A percentile compares a stretch with the other conserved stretches of the same genome.
These are phyloP conservation scores for Lanzia echinophila DNA, from an alignment of 2,329 filamentous ascomycete genomes.

Conservation along the genomic window DNA sequence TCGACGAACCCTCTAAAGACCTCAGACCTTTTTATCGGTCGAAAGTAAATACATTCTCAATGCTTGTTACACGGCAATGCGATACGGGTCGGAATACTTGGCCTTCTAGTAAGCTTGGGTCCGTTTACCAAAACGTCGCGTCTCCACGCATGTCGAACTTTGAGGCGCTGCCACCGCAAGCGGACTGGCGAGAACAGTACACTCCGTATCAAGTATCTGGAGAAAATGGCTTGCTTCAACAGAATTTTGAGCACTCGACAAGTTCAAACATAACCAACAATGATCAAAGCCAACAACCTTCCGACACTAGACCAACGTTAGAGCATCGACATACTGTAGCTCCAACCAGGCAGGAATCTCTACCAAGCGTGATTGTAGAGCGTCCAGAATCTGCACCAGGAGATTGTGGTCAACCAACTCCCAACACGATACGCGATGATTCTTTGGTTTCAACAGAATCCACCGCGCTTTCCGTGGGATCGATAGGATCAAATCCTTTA, in stretches of 20 bases:
- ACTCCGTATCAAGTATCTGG: conserved; percentile 26
- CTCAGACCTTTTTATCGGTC: conserved; percentile 5
- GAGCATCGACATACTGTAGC: conserved; percentile 29
- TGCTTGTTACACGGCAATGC: conserved; percentile 34
- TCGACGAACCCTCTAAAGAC: neutral
- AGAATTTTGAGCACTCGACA: conserved; percentile 24
- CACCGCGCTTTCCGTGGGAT: conserved; percentile 31
- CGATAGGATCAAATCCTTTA: conserved; percentile 36
- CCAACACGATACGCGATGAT: conserved; percentile 35
- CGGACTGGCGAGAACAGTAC: conserved; percentile 34
- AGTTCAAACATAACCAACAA: conserved; percentile 21
- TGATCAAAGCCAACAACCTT: conserved; percentile 16
- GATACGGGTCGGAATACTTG: conserved; percentile 33
- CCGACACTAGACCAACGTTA: conserved; percentile 20
- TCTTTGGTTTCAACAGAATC: conserved; percentile 36
- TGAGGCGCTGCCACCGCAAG: conserved; percentile 30
- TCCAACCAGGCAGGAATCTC: conserved; percentile 21
- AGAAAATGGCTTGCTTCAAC: conserved; percentile 24
- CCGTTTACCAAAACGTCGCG: conserved; percentile 27
- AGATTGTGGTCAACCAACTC: conserved; percentile 17
- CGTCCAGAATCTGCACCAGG: conserved; percentile 28
- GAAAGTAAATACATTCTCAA: conserved; percentile 27
- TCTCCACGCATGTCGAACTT: conserved; percentile 35
- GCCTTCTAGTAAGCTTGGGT: conserved; percentile 32
- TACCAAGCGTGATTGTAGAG: conserved; percentile 22